phyloP scores from a whole-genome alignment of 2,329 filamentous ascomycete genomes.

The Neoarthrinium moseri region DNA sequence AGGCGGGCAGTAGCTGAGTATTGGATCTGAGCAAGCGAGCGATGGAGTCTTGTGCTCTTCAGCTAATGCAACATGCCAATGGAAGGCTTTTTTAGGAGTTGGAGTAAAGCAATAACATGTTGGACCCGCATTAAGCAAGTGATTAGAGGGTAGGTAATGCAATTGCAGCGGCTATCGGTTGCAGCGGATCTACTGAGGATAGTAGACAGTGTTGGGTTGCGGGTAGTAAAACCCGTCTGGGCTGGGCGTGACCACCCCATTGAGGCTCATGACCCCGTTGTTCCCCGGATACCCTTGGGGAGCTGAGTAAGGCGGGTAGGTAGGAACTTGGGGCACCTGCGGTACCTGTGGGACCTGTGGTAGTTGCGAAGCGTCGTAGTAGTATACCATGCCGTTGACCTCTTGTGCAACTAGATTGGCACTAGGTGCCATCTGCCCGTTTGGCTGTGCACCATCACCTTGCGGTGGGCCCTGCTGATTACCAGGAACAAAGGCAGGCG shows the following conservation, averaged over 20 bases:
- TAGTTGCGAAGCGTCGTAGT: conserved; percentile 79
- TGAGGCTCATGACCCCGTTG: conserved; percentile 64
- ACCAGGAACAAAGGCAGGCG: conserved; percentile 57
- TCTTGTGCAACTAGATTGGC: conserved; percentile 73
- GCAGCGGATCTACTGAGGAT: conserved; percentile 58
- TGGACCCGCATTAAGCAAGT: neutral
- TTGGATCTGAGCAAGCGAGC: neutral
- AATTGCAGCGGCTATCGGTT: too few species aligned
- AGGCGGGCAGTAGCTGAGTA: neutral
- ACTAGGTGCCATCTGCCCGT: conserved; percentile 53
- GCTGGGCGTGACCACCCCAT: conserved; percentile 74
- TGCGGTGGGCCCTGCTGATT: conserved; percentile 39
- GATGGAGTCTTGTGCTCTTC: neutral
- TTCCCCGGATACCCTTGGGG: conserved; percentile 51
- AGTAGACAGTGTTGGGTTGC: conserved; percentile 60
- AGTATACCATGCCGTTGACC: conserved; percentile 94
- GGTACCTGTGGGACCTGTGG: too few species aligned
- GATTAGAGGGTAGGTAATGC: too few species aligned
- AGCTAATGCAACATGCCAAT: neutral
- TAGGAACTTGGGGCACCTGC: too few species aligned
- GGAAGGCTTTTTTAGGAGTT: too few species aligned
- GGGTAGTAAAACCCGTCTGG: conserved; percentile 71
- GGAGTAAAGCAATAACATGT: neutral
- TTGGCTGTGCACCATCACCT: conserved; percentile 33
- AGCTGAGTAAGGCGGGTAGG: conserved; percentile 47